Conservation (phyloP, 352 stramenopile species). For the Elongisporangium prolatum region DNA sequence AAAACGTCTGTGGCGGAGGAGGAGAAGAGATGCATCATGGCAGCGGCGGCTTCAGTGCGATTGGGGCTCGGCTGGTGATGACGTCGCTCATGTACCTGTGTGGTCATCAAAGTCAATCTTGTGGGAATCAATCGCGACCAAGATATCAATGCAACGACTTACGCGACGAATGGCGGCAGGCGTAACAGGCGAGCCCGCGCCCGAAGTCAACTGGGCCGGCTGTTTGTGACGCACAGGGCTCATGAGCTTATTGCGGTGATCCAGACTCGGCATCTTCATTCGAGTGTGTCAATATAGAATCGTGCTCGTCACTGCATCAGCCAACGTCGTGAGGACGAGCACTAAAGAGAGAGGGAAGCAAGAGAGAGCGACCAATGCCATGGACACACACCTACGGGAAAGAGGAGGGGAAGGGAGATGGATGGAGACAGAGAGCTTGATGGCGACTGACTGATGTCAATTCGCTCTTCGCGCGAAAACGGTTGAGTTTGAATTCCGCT, state of each 20-base stretch:
- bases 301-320: no score
- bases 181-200: slow-evolving; percentile 15
- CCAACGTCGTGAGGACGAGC: no score
- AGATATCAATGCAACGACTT: background rate
- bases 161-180: slow-evolving; percentile 11
- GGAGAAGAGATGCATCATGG: slow-evolving; percentile 77
- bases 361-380: slow-evolving; percentile 6
- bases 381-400: no score
- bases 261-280: slow-evolving; percentile 13
- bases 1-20: slow-evolving; percentile 16
- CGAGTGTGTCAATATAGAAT: background rate
- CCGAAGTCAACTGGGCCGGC: background rate
- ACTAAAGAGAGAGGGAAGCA: background rate
- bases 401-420: no score
- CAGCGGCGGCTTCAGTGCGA: slow-evolving; percentile 64
- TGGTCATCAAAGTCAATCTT: slow-evolving; percentile 1
- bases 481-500: slow-evolving; percentile 8
- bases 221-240: slow-evolving; percentile 29
- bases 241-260: slow-evolving; percentile 27
- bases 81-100: slow-evolving; percentile 16
- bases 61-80: slow-evolving; percentile 73
- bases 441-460: slow-evolving; percentile 5
- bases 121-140: slow-evolving; percentile 1
- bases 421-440: background rate
- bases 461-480: slow-evolving; percentile 11